Evolutionary conservation across 192 early-diverging fungal species (phyloP).

Genomic region (Backusella australiensis): DNA sequence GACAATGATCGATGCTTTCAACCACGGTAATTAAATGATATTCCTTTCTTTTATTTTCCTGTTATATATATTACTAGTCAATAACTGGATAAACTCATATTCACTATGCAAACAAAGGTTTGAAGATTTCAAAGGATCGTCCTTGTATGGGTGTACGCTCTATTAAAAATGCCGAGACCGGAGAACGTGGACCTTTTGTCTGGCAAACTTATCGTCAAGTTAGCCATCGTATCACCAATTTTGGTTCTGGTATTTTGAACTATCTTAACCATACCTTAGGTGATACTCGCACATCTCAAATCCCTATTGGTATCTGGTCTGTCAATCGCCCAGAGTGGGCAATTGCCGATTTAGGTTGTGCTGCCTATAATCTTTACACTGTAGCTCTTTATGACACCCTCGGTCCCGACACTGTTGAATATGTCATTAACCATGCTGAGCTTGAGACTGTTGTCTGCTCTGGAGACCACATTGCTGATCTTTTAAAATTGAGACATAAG

Average conservation of each 20-base stretch:
- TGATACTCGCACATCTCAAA: slow-evolving; percentile 13
- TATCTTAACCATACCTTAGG: slow-evolving; percentile 46
- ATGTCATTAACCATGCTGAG: slow-evolving; percentile 85
- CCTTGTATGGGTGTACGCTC: slow-evolving; percentile 68
- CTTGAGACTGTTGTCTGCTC: slow-evolving; percentile 66
- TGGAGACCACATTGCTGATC: slow-evolving; percentile 46
- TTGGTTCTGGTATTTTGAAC: slow-evolving; percentile 71
- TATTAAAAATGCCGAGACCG: slow-evolving; percentile 50
- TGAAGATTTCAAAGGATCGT: slow-evolving; percentile 47
- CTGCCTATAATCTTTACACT: slow-evolving; percentile 60
- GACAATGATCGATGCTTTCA: slow-evolving; percentile 48
- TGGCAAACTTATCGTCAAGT: slow-evolving; percentile 74
- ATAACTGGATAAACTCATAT: background rate
- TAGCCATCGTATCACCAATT: slow-evolving; percentile 53
- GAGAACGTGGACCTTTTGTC: slow-evolving; percentile 61
- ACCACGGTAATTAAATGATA: slow-evolving; percentile 35
- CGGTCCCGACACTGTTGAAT: slow-evolving; percentile 79
- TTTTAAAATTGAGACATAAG: slow-evolving; percentile 55
- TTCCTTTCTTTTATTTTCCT: background rate
- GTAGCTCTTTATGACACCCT: slow-evolving; percentile 91
- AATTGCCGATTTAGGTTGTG: slow-evolving; percentile 64
- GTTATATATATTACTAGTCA: background rate
- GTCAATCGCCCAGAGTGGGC: slow-evolving; percentile 78
- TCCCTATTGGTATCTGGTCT: slow-evolving; percentile 68
- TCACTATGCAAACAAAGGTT: slow-evolving; percentile 32